These are phyloP conservation scores for Aphanomyces stellatus DNA, from an alignment of 352 stramenopile species.

Conservation along the genomic window DNA sequence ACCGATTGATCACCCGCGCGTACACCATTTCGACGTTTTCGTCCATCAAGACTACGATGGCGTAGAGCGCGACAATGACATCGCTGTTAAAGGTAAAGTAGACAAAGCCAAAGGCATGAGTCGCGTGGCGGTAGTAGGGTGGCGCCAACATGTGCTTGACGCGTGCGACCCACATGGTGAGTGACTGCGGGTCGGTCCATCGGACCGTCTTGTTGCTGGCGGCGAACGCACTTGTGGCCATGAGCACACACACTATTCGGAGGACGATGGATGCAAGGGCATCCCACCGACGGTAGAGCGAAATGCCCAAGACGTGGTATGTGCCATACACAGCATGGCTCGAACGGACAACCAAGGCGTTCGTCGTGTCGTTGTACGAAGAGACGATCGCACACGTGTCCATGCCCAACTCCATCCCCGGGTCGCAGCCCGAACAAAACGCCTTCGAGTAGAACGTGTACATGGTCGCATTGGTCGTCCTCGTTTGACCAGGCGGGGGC, in stretches of 20 bases:
- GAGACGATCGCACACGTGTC: not conserved
- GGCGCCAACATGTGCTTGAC: slow-evolving; percentile 1
- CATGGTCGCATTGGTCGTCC: not conserved
- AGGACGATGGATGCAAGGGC: not conserved
- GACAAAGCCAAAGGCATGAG: not conserved
- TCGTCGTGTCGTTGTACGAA: slow-evolving; percentile 1
- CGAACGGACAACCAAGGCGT: not conserved
- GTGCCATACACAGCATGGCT: not conserved
- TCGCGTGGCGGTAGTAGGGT: not conserved
- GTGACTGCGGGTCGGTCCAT: not conserved
- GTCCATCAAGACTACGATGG: not conserved
- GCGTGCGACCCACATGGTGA: not conserved
- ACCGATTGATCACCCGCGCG: not conserved
- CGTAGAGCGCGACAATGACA: slow-evolving; percentile 3
- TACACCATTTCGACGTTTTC: not conserved
- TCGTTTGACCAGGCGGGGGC: not conserved
- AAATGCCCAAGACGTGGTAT: not conserved
- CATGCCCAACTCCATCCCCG: not conserved
- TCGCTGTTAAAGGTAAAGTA: slow-evolving; percentile 2
- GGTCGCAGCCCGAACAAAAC: slow-evolving; percentile 2
- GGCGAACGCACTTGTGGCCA: not conserved
- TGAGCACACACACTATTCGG: not conserved
- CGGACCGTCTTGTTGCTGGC: slow-evolving; percentile 11
- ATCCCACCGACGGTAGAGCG: not conserved
- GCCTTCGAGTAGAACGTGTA: slow-evolving; percentile 1